Evolutionary conservation across 2,329 filamentous ascomycete genomes (phyloP).

Genomic region (Colletotrichum sp.): DNA sequence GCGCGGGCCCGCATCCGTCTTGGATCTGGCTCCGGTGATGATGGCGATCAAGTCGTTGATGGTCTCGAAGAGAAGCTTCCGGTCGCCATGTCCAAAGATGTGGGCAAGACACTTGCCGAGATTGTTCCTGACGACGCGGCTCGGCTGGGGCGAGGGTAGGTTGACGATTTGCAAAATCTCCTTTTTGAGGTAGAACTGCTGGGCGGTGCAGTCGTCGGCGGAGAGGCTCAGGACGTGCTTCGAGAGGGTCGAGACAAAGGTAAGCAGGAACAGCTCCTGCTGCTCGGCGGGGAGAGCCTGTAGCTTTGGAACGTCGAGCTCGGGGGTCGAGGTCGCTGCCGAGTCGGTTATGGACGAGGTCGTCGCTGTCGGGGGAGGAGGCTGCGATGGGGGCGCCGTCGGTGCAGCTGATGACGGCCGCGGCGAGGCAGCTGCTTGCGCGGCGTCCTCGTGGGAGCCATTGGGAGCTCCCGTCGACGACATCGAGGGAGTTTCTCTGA

Average conservation of each 20-base stretch:
- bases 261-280: conserved; percentile 92
- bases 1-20: conserved; percentile 76
- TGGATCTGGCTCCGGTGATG: conserved; percentile 74
- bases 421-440: conserved; percentile 22
- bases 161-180: conserved; percentile 94
- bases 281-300: conserved; percentile 90
- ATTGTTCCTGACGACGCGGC: conserved; percentile 88
- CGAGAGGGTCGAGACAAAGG: conserved; percentile 82
- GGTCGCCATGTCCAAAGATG: conserved; percentile 84
- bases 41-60: conserved; percentile 85
- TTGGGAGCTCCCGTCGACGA: conserved; percentile 40
- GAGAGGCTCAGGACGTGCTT: conserved; percentile 79
- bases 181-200: conserved; percentile 92
- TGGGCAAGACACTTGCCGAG: conserved; percentile 83
- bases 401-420: conserved; percentile 21
- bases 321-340: conserved; percentile 62
- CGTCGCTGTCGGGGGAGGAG: conserved; percentile 25
- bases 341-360: conserved; percentile 37
- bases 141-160: conserved; percentile 79
- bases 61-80: conserved; percentile 91
- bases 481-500: conserved; percentile 28
- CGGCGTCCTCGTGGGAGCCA: conserved; percentile 33
- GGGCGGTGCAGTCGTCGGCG: conserved; percentile 80
- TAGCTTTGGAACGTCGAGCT: conserved; percentile 90
- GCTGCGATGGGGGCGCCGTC: conserved; percentile 23